phyloP scores from a whole-genome alignment of 306 rosid species.

The Hippophae tibetana region DNA sequence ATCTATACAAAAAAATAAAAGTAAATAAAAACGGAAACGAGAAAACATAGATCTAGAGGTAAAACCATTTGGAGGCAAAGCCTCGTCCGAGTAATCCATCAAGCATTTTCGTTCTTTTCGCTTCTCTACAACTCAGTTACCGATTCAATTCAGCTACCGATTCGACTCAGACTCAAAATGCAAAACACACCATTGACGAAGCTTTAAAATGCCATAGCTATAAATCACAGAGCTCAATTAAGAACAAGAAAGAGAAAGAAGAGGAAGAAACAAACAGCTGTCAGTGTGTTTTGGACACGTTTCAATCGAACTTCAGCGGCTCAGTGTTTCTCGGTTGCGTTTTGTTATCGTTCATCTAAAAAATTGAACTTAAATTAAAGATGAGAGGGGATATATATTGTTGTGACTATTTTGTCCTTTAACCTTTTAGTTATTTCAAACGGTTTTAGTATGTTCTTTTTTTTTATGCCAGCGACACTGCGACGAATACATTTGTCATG shows the following conservation, averaged over 20 bases:
- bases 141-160: constrained; percentile 5
- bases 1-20: neutral
- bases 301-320: neutral
- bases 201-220: constrained; percentile 18
- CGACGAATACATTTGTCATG: no score
- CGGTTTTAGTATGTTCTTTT: no score
- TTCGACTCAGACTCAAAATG: constrained; percentile 14
- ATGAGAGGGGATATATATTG: no score
- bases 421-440: no score
- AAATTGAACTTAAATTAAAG: no score
- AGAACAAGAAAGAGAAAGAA: constrained; percentile 27
- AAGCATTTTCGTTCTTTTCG: constrained; percentile 41
- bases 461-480: no score
- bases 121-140: constrained; percentile 14
- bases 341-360: no score
- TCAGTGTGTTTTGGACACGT: constrained; percentile 20
- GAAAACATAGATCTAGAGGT: constrained; percentile 20
- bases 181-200: constrained; percentile 17
- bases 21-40: neutral
- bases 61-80: constrained; percentile 66
- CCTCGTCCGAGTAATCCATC: constrained; percentile 89
- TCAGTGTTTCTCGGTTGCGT: no score
- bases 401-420: no score
- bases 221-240: constrained; percentile 11
- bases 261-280: constrained; percentile 11